phyloP scores from a whole-genome alignment of 163 green algal genomes.

The Chlamydomonas reinhardtii region DNA sequence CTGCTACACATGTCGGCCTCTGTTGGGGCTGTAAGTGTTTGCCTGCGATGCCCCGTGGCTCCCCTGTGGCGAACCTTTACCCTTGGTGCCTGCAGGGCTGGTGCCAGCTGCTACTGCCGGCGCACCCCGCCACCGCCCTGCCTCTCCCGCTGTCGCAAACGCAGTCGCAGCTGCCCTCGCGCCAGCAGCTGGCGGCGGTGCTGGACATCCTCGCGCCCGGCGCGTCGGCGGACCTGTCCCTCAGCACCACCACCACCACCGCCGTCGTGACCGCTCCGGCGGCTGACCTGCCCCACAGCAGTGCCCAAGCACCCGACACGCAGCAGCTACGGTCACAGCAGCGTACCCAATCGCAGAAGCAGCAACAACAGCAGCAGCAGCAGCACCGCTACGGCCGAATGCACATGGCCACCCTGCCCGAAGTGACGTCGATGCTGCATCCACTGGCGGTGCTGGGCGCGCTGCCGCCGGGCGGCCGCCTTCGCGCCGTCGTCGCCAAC shows the following conservation, averaged over 20 bases:
- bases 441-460: neutral
- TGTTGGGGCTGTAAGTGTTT: no score
- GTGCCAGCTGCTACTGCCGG: neutral
- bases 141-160: no score
- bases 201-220: conserved; percentile 24
- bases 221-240: neutral
- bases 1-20: no score
- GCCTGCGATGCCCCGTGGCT: no score
- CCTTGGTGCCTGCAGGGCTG: neutral
- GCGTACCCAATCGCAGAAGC: neutral
- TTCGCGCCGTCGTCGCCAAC: neutral
- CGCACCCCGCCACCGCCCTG: no score
- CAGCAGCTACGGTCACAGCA: neutral
- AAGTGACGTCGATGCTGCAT: neutral
- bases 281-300: no score
- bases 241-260: neutral
- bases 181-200: neutral
- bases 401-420: conserved; percentile 6
- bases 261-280: no score
- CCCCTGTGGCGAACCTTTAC: no score
- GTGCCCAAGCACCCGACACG: no score
- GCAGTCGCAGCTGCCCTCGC: neutral
- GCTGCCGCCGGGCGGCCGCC: neutral
- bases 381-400: neutral
- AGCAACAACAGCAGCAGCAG: neutral